These are phyloP conservation scores for Scleroderma bovista DNA, from an alignment of 768 basidiomycete genomes.

Conservation along the genomic window DNA sequence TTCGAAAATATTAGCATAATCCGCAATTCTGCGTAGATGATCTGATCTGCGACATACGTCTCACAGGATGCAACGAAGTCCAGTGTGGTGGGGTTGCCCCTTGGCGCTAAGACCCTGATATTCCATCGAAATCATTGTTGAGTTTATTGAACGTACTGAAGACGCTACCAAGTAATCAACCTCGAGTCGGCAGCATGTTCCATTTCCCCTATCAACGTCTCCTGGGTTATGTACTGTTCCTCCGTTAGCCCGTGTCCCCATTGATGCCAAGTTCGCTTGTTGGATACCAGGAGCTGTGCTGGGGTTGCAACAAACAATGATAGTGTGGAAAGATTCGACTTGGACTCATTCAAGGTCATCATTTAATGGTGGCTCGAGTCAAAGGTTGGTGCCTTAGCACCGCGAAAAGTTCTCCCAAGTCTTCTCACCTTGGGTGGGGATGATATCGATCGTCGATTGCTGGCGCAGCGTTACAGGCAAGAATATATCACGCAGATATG, in stretches of 20 bases:
- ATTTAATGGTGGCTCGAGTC: too few species aligned
- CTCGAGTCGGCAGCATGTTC: constrained; percentile 43
- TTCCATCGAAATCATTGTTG: not conserved
- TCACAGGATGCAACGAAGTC: constrained; percentile 58
- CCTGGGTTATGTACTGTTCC: constrained; percentile 42
- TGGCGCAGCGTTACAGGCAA: too few species aligned
- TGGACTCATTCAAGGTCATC: too few species aligned
- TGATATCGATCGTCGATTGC: too few species aligned
- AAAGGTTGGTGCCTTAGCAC: too few species aligned
- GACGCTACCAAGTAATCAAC: constrained; percentile 44
- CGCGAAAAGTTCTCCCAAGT: too few species aligned
- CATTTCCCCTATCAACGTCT: constrained; percentile 33
- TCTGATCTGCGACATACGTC: constrained; percentile 49
- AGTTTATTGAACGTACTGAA: not conserved
- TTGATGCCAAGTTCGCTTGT: constrained; percentile 32
- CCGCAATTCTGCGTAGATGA: constrained; percentile 1
- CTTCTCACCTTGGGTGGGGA: too few species aligned
- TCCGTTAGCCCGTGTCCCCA: constrained; percentile 42
- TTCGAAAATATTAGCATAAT: constrained; percentile 13
- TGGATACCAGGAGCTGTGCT: constrained; percentile 38
- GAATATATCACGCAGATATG: too few species aligned
- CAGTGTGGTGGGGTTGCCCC: constrained; percentile 43
- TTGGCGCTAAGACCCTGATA: constrained; percentile 52
- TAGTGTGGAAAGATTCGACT: constrained; percentile 18
- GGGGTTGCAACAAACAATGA: constrained; percentile 46